Evolutionary conservation across 2,329 filamentous ascomycete species (phyloP), one percentile per base, ranked within the genome.

Genomic region (Triangularia verruculosa): DNA sequence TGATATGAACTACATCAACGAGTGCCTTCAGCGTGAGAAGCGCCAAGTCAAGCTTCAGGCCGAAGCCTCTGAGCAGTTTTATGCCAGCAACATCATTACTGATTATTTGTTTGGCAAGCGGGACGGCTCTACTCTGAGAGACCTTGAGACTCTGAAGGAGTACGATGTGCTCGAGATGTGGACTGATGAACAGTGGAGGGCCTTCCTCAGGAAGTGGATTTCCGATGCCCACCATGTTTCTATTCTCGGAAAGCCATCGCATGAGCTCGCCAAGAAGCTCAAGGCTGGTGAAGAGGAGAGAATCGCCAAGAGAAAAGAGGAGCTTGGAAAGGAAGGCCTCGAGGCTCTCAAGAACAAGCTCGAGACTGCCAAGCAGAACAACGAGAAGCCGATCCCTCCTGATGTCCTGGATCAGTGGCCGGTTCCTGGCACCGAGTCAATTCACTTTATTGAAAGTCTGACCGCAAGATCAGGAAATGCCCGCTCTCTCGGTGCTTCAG

Each of bases 21-120:
- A 97, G 69, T 97, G 93, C 74, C 87, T 99, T 57, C 86, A 86
- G 70, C 86, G 93, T 62, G 91, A 95, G 75, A 86, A 87, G 67
- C 86, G 93, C 55, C 91, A 93, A 71, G 85, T 92, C 72, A 93
- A 93, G 74, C 94, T 91, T 69, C 86, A 89, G 52, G 91, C 92
- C 0, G 95, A 99, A 76, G 88, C 86, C 57, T 91, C 89, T 2
- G 88, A 92, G 61, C 86, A 88, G 22, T 92, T 93, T 67, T 97
- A 94, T 75, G 89, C 92, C 0, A 89, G 87, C 67, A 90, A 91
- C 65, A 89, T 98, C 65, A 97, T 98, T 71, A 90, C 89, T 13
- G 93, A 98, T 73, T 97, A 96, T 74, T 83, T 98, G 9, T 99
- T 95, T 72, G 95, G 94, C 27, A 87, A 88, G 58, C 86, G 92